Conservation (phyloP, 768 basidiomycete species). For the Kwoniella sp. region DNA sequence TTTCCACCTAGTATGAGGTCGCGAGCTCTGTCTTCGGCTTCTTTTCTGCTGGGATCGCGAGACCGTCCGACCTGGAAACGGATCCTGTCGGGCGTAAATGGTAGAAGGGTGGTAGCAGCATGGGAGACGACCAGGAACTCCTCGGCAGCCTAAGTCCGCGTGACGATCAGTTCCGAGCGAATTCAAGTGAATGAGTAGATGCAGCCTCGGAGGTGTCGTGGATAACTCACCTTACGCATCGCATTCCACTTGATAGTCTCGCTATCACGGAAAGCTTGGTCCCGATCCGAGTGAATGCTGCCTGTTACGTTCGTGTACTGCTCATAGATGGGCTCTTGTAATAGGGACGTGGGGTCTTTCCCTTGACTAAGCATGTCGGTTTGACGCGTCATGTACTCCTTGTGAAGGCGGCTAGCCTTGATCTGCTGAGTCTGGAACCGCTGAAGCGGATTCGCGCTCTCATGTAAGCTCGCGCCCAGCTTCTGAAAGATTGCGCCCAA, state of each 20-base stretch:
- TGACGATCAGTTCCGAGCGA: too few species aligned
- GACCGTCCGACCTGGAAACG: neutral
- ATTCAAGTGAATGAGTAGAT: too few species aligned
- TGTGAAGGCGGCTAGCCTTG: too few species aligned
- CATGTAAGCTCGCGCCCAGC: too few species aligned
- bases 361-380: too few species aligned
- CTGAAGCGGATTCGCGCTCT: too few species aligned
- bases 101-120: neutral
- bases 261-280: constrained; percentile 8
- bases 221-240: neutral
- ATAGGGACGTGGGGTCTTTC: too few species aligned
- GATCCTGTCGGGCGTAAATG: neutral
- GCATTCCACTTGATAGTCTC: constrained; percentile 12
- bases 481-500: too few species aligned
- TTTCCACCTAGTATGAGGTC: constrained; percentile 8
- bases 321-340: too few species aligned
- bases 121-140: neutral
- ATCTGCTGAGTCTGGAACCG: too few species aligned
- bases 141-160: neutral
- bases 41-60: neutral
- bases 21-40: constrained; percentile 1
- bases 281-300: neutral
- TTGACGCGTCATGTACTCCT: too few species aligned
- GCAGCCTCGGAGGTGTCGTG: too few species aligned
- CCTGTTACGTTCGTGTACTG: neutral